Evolutionary conservation across 306 rosid genomes (phyloP), one percentile per base, ranked within the genome.

Genomic region (Casuarina cunninghamiana): DNA sequence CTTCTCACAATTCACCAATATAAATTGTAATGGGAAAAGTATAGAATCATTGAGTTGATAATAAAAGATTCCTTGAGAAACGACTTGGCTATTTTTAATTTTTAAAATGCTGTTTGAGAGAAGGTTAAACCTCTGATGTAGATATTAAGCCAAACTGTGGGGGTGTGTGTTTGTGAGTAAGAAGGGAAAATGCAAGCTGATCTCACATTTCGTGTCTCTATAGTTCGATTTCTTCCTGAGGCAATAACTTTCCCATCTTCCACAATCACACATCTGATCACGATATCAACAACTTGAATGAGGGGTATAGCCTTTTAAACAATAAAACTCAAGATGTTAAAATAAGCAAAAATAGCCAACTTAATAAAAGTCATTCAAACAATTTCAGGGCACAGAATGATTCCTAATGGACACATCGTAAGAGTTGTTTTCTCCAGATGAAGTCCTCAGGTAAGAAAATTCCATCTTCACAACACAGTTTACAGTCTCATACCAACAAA

Each of bases 171-270:
- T 8, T 10, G 9, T 5, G 13, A 71, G 15, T 10, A 49, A 5
- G 39, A 61, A 45, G 48, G 16, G 11, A 45, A 81, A 2, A 53
- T 70, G 53, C 48, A 74, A 73, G 74, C 41, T n/a, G 19, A 54
- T 68, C 43, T 84, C 87, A 93, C 99, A 77, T 95, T 90, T 76
- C 94, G 90, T 13, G 97, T 86, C 91, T 93, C 94, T 2, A 78
- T 93, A 45, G 99, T 89, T 73, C 85, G 88, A 72, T 95, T 95
- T 82, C 99, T 91, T 83, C 99, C 99, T 0, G 86, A 83, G 74
- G 99, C 84, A 72, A 95, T 78, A 76, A 87, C 91, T 76, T 86
- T 87, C 45, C 88, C 96, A 76, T 88, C 91, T 74, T 88, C 90
- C 85, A 91, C 91, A 79, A 95, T 85, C 75, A 93, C 96, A 82